Evolutionary conservation across 2,329 filamentous ascomycete species (phyloP), one percentile per base, ranked within the genome.

Genomic region (Amauroascus niger): DNA sequence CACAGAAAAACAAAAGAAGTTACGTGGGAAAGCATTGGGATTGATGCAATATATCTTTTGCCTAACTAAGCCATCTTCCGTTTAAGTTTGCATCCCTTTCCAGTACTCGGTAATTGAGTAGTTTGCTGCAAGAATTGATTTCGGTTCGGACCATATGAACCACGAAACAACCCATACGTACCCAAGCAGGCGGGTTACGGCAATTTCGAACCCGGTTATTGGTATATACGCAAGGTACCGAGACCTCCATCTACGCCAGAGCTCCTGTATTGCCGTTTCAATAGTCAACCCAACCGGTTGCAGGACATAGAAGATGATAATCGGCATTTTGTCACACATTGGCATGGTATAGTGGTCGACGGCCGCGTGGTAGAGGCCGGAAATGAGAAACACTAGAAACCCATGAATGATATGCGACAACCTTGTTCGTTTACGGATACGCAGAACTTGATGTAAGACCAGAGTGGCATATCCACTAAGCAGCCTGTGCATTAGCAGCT

Each of bases 71-170:
- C n/a, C n/a, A n/a, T n/a, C n/a, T n/a, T n/a, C n/a, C n/a, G n/a
- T n/a, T n/a, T n/a, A n/a, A n/a, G n/a, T n/a, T n/a, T n/a, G n/a
- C 26, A 30, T 30, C 4, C 9, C 26, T 35, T 11, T 35, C 40
- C 49, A 45, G 26, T 24, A 14, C 41, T 40, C 18, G 2, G 20
- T 28, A 1, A 52, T 18, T 20, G 30, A 35, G 39, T 46, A 35
- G 20, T 52, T 37, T 5, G 13, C 41, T 16, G 51, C 51, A 9
- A 53, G 24, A 16, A 35, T 35, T 4, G n/a, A 43, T 11, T 50
- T 54, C 14, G 52, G 46, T 16, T 54, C 52, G 16, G 30, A 32
- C 52, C 52, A 54, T 41, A 39, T 37, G n/a, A 54, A 54, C 52
- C 52, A 54, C 4, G 9, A 30, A 39, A 44, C 11, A 7, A 54